Percentiles rank a stretch among this genome's conserved stretches.
These are phyloP conservation scores for Nitzschia sp. DNA, from an alignment of 108 stramenopile genomes.

Conservation along the genomic window DNA sequence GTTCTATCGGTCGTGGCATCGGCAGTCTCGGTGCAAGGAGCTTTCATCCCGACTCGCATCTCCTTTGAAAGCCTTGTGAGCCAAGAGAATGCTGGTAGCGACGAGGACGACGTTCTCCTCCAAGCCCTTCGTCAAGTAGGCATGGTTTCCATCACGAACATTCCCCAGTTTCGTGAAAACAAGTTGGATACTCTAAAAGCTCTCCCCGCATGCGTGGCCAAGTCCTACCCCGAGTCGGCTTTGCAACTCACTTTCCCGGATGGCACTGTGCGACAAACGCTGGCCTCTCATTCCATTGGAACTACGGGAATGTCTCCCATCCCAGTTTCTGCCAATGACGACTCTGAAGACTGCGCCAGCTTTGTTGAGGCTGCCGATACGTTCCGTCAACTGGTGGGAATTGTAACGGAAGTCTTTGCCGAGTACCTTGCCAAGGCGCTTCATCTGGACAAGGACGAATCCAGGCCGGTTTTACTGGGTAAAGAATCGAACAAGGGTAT, in stretches of 20 bases:
- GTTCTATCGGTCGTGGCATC: no score
- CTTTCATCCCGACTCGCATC: slow-evolving; percentile 13
- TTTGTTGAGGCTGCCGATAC: not conserved
- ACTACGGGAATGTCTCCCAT: slow-evolving; percentile 1
- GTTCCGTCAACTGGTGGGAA: not conserved
- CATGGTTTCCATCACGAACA: slow-evolving; percentile 39
- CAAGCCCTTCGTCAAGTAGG: slow-evolving; percentile 24
- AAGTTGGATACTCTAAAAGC: slow-evolving; percentile 10
- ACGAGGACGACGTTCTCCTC: not conserved
- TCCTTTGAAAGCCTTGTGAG: slow-evolving; percentile 7
- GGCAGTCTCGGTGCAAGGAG: slow-evolving; percentile 1
- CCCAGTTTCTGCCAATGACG: not conserved
- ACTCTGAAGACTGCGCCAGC: not conserved
- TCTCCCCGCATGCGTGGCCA: slow-evolving; percentile 22
- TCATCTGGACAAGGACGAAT: not conserved
- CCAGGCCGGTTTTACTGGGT: not conserved
- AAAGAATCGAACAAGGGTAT: slow-evolving; percentile 15
- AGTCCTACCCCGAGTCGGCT: slow-evolving; percentile 1
- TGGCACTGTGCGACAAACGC: slow-evolving; percentile 39
- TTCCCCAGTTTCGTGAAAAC: slow-evolving; percentile 17
- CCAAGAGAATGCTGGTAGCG: not conserved
- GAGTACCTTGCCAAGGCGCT: not conserved
- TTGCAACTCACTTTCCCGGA: slow-evolving; percentile 29
- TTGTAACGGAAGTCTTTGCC: not conserved
- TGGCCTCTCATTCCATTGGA: slow-evolving; percentile 33